phyloP scores from a whole-genome alignment of 208 protist genomes.

The Phytomonas francai region DNA sequence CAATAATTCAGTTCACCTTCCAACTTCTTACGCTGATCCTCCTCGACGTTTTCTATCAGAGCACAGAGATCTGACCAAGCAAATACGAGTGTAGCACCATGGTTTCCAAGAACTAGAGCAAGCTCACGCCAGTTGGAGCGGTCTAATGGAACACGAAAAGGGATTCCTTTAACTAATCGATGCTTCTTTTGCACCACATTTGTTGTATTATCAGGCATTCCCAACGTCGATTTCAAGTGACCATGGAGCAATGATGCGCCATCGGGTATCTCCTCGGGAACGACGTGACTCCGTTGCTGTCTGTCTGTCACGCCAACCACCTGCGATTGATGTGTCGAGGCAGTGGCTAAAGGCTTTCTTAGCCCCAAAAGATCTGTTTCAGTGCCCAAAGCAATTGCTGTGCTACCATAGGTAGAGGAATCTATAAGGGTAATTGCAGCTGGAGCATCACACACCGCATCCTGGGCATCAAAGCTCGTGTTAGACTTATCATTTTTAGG shows the following conservation, averaged over 20 bases:
- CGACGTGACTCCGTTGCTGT: background rate
- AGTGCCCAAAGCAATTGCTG: conserved; percentile 19
- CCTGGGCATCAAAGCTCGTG: background rate
- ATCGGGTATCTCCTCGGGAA: background rate
- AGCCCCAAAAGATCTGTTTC: background rate
- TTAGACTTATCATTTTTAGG: background rate
- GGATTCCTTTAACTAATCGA: conserved; percentile 15
- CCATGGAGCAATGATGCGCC: background rate
- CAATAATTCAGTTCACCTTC: conserved; percentile 37
- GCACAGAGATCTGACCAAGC: conserved; percentile 39
- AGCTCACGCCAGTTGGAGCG: conserved; percentile 31
- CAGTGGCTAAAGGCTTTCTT: background rate
- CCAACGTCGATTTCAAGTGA: background rate
- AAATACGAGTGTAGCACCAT: conserved; percentile 40
- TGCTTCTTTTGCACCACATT: background rate
- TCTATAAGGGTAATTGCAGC: conserved; percentile 51
- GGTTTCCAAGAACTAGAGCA: conserved; percentile 33
- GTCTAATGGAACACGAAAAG: conserved; percentile 35
- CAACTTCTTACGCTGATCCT: conserved; percentile 32
- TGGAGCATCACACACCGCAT: conserved; percentile 7
- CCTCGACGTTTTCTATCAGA: conserved; percentile 37
- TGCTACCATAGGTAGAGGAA: conserved; percentile 65
- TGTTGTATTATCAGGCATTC: background rate
- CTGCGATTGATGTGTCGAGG: background rate
- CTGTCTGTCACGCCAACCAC: background rate